Conservation (phyloP, 495 filamentous ascomycete genomes). For the Umbilicaria muhlenbergii region DNA sequence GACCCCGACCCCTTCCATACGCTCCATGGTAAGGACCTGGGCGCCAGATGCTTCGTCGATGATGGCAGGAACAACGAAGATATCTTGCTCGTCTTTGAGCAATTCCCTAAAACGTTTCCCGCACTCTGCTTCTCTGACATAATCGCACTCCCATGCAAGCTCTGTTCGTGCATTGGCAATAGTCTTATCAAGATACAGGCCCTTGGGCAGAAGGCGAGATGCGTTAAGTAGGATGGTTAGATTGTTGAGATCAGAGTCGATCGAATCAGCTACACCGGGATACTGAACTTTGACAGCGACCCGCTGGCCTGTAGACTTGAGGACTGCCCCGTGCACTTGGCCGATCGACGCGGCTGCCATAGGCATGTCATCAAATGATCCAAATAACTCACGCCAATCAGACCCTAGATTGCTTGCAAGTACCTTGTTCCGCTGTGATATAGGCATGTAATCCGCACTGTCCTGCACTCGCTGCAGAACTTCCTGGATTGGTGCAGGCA, state of each 20-base stretch:
- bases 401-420: constrained; percentile 61
- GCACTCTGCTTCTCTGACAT: constrained; percentile 71
- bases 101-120: constrained; percentile 57
- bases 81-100: constrained; percentile 47
- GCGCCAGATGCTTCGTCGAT: constrained; percentile 67
- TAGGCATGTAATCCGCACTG: constrained; percentile 94
- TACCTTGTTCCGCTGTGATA: constrained; percentile 77
- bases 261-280: constrained; percentile 88
- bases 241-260: constrained; percentile 90
- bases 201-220: constrained; percentile 75
- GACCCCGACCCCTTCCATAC: constrained; percentile 75
- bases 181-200: constrained; percentile 88
- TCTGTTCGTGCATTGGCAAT: constrained; percentile 93
- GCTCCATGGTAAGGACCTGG: constrained; percentile 86
- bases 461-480: constrained; percentile 92
- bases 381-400: constrained; percentile 74
- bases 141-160: constrained; percentile 95
- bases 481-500: constrained; percentile 68
- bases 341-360: constrained; percentile 97
- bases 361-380: constrained; percentile 73
- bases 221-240: constrained; percentile 80
- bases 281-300: constrained; percentile 97
- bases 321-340: constrained; percentile 76
- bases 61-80: constrained; percentile 67
- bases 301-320: constrained; percentile 54